A percentile compares a stretch with the other conserved stretches of the same genome.
Conservation (phyloP, 1,139 yeast genomes). For the Trichomonascaceae sp. region DNA sequence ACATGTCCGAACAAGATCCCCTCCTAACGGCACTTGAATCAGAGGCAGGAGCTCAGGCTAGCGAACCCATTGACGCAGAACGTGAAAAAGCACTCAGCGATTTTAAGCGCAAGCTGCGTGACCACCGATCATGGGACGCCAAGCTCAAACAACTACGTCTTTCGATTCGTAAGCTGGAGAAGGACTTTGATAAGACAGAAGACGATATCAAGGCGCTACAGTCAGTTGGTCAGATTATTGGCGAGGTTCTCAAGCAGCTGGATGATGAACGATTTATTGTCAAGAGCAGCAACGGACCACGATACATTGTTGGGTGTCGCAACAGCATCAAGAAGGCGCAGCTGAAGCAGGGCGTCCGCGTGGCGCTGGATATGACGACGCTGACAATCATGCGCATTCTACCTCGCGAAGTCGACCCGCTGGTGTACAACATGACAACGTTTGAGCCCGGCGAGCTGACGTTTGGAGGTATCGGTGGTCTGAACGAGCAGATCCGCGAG, state of each 20-base stretch:
- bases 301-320: slow-evolving; percentile 96
- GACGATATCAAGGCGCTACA: slow-evolving; percentile 95
- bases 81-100: slow-evolving; percentile 68
- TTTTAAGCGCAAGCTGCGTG: slow-evolving; percentile 76
- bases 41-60: slow-evolving; percentile 13
- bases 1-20: slow-evolving; percentile 20
- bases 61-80: slow-evolving; percentile 42
- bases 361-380: slow-evolving; percentile 95
- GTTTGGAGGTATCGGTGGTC: slow-evolving; percentile 93
- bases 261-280: slow-evolving; percentile 87
- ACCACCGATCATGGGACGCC: slow-evolving; percentile 93
- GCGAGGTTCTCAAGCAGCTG: slow-evolving; percentile 91
- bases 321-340: slow-evolving; percentile 77
- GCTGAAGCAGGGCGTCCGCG: slow-evolving; percentile 89
- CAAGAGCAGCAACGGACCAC: slow-evolving; percentile 94
- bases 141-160: slow-evolving; percentile 75
- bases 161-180: slow-evolving; percentile 72
- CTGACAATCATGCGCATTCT: slow-evolving; percentile 93
- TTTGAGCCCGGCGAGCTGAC: slow-evolving; percentile 95
- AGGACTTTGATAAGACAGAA: slow-evolving; percentile 83
- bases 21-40: slow-evolving; percentile 20
- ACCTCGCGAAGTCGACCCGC: slow-evolving; percentile 97
- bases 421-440: slow-evolving; percentile 96
- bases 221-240: slow-evolving; percentile 94
- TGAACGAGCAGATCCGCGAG: slow-evolving; percentile 91